Evolutionary conservation across 257 asterid genomes (phyloP).

Genomic region (Gardenia jasminoides): DNA sequence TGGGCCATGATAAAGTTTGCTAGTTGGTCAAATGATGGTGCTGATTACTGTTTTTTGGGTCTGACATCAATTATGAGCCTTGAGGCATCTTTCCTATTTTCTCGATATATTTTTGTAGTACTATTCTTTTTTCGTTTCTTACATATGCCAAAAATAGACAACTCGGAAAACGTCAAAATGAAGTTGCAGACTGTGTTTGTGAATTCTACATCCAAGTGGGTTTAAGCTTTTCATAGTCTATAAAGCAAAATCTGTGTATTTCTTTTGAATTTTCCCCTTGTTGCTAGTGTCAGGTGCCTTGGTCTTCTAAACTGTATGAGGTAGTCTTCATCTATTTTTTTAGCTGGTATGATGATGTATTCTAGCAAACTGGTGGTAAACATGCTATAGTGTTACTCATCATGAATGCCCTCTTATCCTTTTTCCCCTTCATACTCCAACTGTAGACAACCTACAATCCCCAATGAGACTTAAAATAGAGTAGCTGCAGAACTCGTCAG

Average conservation of each 20-base stretch:
- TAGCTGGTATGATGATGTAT: background rate
- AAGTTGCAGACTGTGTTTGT: background rate
- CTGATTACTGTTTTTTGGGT: background rate
- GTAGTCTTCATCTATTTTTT: background rate
- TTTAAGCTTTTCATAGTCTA: background rate
- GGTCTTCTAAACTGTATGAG: background rate
- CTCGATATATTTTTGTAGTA: background rate
- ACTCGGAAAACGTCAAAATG: background rate
- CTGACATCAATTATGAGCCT: constrained; percentile 2
- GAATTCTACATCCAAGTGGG: background rate
- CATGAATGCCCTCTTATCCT: background rate
- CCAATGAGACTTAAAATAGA: background rate
- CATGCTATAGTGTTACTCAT: background rate
- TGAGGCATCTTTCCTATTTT: background rate
- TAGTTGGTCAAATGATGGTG: constrained; percentile 3
- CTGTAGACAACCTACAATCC: too few species aligned
- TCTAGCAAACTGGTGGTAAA: background rate
- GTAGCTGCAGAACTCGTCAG: background rate
- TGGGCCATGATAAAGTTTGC: constrained; percentile 14
- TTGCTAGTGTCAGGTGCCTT: background rate
- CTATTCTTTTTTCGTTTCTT: background rate
- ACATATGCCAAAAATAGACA: background rate
- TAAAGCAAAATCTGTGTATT: background rate
- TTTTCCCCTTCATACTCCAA: background rate
- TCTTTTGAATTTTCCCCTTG: background rate